Evolutionary conservation across 2,329 filamentous ascomycete genomes (phyloP), one percentile per base, ranked within the genome.

Genomic region (Ophiognomonia clavigignenti-juglandacearum): DNA sequence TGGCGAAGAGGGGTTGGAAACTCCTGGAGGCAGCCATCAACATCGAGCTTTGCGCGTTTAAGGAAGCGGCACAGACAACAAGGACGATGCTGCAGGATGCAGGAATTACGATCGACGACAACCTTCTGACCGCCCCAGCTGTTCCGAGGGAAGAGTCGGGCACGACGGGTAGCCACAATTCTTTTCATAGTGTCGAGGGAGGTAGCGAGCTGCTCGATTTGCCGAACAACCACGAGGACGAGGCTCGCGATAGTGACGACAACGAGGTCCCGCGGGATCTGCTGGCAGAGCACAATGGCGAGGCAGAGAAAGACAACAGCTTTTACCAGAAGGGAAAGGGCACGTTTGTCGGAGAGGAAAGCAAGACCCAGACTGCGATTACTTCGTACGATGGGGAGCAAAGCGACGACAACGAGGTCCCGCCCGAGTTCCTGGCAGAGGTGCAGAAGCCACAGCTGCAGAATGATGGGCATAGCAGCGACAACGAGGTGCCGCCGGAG

Each of bases 21-120:
- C 66, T 91, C 14, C 70, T 92, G 16, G 82, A 90, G 4, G 86
- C 80, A 43, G 86, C 85, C 10, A 81, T 92, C 27, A 85, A 86
- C 1, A 86, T 87, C 0, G 87, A 65, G 47, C 54, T 67, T 4
- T 60, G 61, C 36, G 62, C 61, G 0, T 64, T 68, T 19, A 56
- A 51, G 14, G 62, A 66, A 32, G 66, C 63, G 0, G 56, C 60
- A 23, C 19, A 34, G 57, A 66, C 52, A 54, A 65, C 1, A 55
- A 54, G 1, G 57, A 62, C n/a, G 6, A 59, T 61, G 4, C 46
- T 68, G 14, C 59, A 56, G 4, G 56, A 54, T 2, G 57, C 62
- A 1, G 64, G 67, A 0, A 55, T 62, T 26, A 57, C 57, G 6
- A 52, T 61, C 31, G 58, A 54, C 7, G 53, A 56, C 4, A 44